Evolutionary conservation across 2,329 filamentous ascomycete genomes (phyloP), one percentile per base, ranked within the genome.

Genomic region (Hymenoscyphus fraxineus): DNA sequence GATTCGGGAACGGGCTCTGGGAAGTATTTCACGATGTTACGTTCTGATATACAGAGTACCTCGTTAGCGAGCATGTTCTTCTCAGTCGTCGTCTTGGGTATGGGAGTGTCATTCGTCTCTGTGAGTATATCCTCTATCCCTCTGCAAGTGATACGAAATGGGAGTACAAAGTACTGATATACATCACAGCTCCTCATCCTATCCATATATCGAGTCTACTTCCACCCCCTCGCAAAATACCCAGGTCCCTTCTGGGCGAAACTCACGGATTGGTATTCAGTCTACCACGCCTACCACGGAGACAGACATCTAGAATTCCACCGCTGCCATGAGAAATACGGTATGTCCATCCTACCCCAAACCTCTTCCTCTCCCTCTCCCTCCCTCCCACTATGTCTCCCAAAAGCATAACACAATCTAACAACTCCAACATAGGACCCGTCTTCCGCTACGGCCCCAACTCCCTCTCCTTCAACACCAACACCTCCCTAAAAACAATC

Each of bases 371-470:
- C 6, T 7, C 3, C 10, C 44, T 19, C 6, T 47, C 44, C 44
- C 10, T 0, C n/a, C n/a, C 1, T 1, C 44, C 4, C 9, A 1
- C 35, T 35, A 6, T 7, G 1, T 35, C 4, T 10, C 7, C 7
- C 9, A 22, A 51, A n/a, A 10, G 19, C 44, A n/a, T n/a, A 22
- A 47, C n/a, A 47, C 10, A 47, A 22, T 7, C 44, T 47, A 22
- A 47, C 19, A 10, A 9, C n/a, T 13, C 3, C 6, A 10, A 51
- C 44, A 35, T 7, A 51, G 44, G 44, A 70, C 79, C 81, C n/a
- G 76, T 87, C 60, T 89, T 94, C n/a, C 89, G 92, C 35, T 91
- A 89, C 69, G 90, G 89, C 0, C 92, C 92, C 56, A 92, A 92
- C 76, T 86, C 85, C 66, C 79, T 96, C 54, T 91, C 88, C 0